Base-by-base conservation (phyloP, 1,284 basidiomycete species). In the Ceratobasidium papillatum region DNA sequence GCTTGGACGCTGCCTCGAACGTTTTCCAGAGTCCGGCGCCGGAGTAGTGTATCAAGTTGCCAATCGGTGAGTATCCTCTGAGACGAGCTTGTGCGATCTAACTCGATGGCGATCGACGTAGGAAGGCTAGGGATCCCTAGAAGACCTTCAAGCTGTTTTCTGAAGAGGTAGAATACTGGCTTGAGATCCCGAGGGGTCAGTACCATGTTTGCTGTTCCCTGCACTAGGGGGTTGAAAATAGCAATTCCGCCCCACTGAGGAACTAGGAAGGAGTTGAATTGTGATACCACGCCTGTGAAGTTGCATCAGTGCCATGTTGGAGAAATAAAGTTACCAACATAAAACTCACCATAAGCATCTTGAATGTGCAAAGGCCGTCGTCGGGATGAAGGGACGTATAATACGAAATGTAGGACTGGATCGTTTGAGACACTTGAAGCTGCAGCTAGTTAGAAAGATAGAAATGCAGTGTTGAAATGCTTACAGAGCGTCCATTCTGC, bases 161-260 rank as follows among this genome's bases (percentile, higher is more conserved):
- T 85, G 82, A 98, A 98, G 2, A 89, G 85, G 11, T 85, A 81
- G 81, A 98, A 95, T 7, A 90, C 81, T 9, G 85, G 81, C 49
- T 84, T 81, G 7, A 96, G 86, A 36, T 82, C 79, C 0, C 74
- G 41, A 1, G 76, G 59, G 0, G 79, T 65, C 11, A 83, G 45
- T 27, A 74, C 45, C 22, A 38, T 38, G 45, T 80, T 79, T 74
- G 79, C 66, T 75, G 79, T 27, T 77, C 78, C 74, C 75, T 74
- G 36, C 65, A 76, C 36, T 82, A 84, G 84, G 34, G 88, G 87
- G 80, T 98, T 95, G 78, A 90, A 83, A 66, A 99, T 87, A 71
- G 93, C 88, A 61, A 99, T 93, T 17, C 95, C 92, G 51, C 98
- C 97, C 91, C 95, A 98, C 82, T 99, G 97, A 0, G 98, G 97